A percentile compares a stretch with the other conserved stretches of the same genome.
Conservation (phyloP, 768 basidiomycete species). For the Pleurotus tuber-regium region DNA sequence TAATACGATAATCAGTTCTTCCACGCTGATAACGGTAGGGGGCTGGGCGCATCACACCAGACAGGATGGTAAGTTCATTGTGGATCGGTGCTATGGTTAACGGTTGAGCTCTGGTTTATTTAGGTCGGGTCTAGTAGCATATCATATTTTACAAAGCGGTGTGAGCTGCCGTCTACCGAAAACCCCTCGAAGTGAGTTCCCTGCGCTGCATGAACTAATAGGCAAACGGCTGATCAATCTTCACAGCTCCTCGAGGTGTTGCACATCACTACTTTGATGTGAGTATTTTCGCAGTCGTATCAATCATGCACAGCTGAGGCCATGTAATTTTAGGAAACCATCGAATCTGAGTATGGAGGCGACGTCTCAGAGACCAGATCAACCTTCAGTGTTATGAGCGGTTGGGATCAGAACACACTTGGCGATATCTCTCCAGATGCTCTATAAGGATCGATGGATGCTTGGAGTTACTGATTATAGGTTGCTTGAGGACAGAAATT, state of each 20-base stretch:
- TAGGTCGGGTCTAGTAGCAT: constrained; percentile 88
- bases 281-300: constrained; percentile 24
- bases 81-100: neutral
- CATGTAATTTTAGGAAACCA: constrained; percentile 55
- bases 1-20: constrained; percentile 62
- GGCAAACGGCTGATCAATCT: neutral
- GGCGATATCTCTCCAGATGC: constrained; percentile 60
- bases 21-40: constrained; percentile 90
- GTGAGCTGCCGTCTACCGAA: constrained; percentile 86
- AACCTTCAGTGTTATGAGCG: constrained; percentile 35
- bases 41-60: constrained; percentile 96
- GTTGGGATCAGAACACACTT: constrained; percentile 41
- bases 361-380: constrained; percentile 38
- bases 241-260: constrained; percentile 77
- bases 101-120: neutral
- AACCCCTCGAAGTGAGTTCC: constrained; percentile 82
- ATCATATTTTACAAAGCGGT: constrained; percentile 89
- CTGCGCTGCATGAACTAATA: neutral
- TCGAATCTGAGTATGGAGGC: constrained; percentile 73
- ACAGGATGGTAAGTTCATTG: constrained; percentile 80
- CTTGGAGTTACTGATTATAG: too few species aligned
- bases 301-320: constrained; percentile 5
- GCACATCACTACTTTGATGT: constrained; percentile 96
- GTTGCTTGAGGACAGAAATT: too few species aligned
- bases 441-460: too few species aligned